Conservation (phyloP, 768 basidiomycete genomes). For the Favolaschia claudopus region DNA sequence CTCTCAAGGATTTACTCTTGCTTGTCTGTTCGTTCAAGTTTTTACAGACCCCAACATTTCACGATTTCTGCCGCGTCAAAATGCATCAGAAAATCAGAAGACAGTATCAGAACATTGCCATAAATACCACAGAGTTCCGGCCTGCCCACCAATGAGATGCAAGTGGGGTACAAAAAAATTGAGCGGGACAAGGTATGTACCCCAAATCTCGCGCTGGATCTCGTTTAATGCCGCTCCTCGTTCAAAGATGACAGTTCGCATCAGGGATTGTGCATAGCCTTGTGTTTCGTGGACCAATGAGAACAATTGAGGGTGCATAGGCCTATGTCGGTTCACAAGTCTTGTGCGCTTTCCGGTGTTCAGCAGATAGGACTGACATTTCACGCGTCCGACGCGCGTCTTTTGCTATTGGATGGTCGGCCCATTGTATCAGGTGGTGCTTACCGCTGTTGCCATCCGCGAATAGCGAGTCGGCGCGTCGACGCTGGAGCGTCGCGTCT, state of each 20-base stretch:
- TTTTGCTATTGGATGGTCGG: background rate
- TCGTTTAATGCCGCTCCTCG: conserved; percentile 7
- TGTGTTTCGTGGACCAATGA: conserved; percentile 11
- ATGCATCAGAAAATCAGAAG: conserved; percentile 28
- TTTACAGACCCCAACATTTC: background rate
- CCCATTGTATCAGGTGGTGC: no score
- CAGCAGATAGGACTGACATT: no score
- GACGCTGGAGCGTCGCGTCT: no score
- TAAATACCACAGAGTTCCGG: conserved; percentile 12
- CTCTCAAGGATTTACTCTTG: background rate
- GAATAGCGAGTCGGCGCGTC: no score
- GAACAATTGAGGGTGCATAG: background rate
- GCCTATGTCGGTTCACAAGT: background rate
- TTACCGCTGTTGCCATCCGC: no score
- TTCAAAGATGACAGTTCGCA: background rate
- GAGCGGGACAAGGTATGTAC: background rate
- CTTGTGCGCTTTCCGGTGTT: no score
- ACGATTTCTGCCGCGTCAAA: no score
- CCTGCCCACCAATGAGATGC: conserved; percentile 15
- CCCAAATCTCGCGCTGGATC: conserved; percentile 14
- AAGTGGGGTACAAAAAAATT: conserved; percentile 19
- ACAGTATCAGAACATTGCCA: conserved; percentile 19
- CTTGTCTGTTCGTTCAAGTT: background rate
- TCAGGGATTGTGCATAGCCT: conserved; percentile 13
- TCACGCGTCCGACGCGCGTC: no score